Conservation (phyloP, 768 basidiomycete species). For the Auricularia auricula-judae region DNA sequence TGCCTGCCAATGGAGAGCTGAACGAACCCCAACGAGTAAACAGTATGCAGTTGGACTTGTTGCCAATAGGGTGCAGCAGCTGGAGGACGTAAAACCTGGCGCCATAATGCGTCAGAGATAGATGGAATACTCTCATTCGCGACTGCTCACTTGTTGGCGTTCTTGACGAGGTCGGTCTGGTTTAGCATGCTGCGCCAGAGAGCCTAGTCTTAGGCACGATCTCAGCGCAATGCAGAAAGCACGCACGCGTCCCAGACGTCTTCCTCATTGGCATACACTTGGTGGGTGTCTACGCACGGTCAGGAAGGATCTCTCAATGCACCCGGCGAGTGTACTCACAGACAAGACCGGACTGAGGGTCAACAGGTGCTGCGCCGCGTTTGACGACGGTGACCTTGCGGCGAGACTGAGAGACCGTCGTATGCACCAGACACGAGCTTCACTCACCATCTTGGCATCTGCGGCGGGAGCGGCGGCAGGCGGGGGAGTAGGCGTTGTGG, state of each 20-base stretch:
- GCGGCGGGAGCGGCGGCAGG: conserved; percentile 7
- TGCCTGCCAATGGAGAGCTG: not conserved
- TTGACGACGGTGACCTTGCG: conserved; percentile 35
- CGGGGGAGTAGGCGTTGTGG: conserved; percentile 7
- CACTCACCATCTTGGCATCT: conserved; percentile 33
- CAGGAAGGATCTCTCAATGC: not conserved
- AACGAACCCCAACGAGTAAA: conserved; percentile 45
- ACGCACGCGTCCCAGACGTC: conserved; percentile 50
- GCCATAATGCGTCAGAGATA: not conserved
- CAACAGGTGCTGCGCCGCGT: conserved; percentile 46
- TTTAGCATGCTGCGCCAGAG: conserved; percentile 18
- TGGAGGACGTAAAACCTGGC: conserved; percentile 49
- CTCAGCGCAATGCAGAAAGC: not conserved
- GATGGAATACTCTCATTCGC: not conserved
- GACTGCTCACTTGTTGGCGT: conserved; percentile 29
- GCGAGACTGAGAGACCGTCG: conserved; percentile 1
- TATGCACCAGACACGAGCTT: not conserved
- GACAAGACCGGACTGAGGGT: conserved; percentile 33
- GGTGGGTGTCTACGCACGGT: conserved; percentile 31
- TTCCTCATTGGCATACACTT: conserved; percentile 34
- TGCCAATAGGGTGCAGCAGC: conserved; percentile 38
- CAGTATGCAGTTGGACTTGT: conserved; percentile 24
- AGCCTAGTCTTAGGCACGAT: not conserved
- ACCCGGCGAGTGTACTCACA: conserved; percentile 23
- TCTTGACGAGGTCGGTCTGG: conserved; percentile 41